Percentiles rank a stretch among this genome's conserved stretches.
These are phyloP conservation scores for Saccharomycopsis amapae DNA, from an alignment of 805 yeast genomes.

Conservation along the genomic window DNA sequence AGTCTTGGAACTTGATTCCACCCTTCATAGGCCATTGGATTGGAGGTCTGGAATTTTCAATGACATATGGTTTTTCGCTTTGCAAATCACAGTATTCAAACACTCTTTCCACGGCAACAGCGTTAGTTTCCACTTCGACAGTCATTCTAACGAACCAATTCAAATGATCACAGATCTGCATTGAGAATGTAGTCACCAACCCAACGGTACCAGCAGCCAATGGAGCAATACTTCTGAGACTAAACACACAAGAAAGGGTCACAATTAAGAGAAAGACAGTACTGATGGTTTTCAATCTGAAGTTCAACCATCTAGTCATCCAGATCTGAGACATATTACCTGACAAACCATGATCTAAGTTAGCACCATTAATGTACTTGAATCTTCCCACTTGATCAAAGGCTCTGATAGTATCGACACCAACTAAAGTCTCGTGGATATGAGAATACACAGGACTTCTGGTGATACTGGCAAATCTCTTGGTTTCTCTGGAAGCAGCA, in stretches of 20 bases:
- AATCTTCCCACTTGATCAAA: constrained; percentile 63
- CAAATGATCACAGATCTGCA: constrained; percentile 47
- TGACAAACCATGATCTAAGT: constrained; percentile 42
- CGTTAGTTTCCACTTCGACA: constrained; percentile 56
- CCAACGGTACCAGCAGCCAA: constrained; percentile 57
- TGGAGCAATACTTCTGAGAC: constrained; percentile 35
- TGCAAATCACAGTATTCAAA: constrained; percentile 46
- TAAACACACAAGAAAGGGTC: constrained; percentile 42
- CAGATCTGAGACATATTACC: constrained; percentile 25
- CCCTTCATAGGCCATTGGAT: constrained; percentile 52
- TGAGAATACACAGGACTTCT: constrained; percentile 76
- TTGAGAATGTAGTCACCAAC: constrained; percentile 55
- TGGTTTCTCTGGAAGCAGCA: constrained; percentile 67
- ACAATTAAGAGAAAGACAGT: constrained; percentile 37
- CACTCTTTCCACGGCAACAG: constrained; percentile 63
- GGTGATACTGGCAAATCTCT: constrained; percentile 61
- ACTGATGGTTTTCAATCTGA: constrained; percentile 56
- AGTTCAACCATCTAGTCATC: constrained; percentile 59
- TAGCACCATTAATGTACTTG: constrained; percentile 44
- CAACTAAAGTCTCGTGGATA: constrained; percentile 72
- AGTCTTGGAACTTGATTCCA: constrained; percentile 40
- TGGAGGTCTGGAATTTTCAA: constrained; percentile 41
- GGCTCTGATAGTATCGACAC: constrained; percentile 73
- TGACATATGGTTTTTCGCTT: constrained; percentile 40
- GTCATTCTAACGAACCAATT: constrained; percentile 51